Evolutionary conservation across 495 filamentous ascomycete species (phyloP), one percentile per base, ranked within the genome.

Genomic region (Durotheca rogersii): DNA sequence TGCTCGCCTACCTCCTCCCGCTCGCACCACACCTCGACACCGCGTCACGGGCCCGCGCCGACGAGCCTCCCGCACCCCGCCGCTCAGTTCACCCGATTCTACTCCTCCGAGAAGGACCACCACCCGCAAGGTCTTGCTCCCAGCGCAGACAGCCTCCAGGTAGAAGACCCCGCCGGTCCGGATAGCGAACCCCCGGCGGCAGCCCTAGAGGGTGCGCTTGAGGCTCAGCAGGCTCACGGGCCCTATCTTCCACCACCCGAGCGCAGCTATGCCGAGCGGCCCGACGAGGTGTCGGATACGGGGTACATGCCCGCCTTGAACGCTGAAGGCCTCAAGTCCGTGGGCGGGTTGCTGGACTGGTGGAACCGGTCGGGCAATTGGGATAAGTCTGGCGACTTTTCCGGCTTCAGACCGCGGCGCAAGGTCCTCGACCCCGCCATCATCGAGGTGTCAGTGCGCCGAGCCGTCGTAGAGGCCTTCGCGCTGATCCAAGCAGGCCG

Each of bases 381-480:
- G 63, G 60, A 61, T 20, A 17, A 47, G 11, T 62, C 60, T 1
- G 65, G 58, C 33, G 41, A 66, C 25, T 77, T 73, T 47, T 34
- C 56, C 15, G 63, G 66, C 5, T 80, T 76, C 45, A 59, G 67
- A 19, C 68, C 69, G 19, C 37, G 37, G 27, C 58, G 71, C 11
- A 70, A 67, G 35, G 51, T 73, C 5, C 59, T 50, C n/a, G 69
- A 79, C 19, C 41, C 56, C 2, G 60, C 63, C 1, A 47, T 76
- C 16, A 55, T 81, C 10, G 67, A 72, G 50, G 62, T 64, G 27
- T 51, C 75, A 35, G 70, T 85, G 19, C 79, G 84, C 51, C 65
- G 72, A 42, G 82, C 83, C n/a, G 52, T 87, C 9, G 72, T 85
- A 2, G 84, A 88, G 67, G 72, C 78, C 0, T 70, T 80, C 29